Evolutionary conservation across 768 basidiomycete genomes (phyloP).

Genomic region (Wakefieldia striispora): DNA sequence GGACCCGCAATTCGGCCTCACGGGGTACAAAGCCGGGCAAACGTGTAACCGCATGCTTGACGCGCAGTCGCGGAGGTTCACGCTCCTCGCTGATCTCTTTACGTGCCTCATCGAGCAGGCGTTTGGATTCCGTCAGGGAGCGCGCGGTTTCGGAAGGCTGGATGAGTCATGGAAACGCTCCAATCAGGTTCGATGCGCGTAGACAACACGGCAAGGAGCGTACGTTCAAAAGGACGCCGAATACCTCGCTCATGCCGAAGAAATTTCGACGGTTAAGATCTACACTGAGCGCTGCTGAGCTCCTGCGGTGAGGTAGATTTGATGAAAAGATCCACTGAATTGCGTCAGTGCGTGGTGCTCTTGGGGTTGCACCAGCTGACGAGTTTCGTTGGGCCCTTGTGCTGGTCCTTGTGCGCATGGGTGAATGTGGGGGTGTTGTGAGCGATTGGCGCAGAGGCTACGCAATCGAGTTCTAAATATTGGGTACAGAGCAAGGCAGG

Average conservation of each 20-base stretch:
- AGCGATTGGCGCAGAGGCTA: constrained; percentile 12
- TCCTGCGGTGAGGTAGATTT: constrained; percentile 62
- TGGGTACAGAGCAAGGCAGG: not conserved
- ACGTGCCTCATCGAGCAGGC: constrained; percentile 73
- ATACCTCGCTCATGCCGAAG: constrained; percentile 78
- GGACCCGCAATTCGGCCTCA: constrained; percentile 59
- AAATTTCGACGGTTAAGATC: constrained; percentile 68
- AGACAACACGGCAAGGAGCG: constrained; percentile 23
- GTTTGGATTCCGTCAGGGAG: constrained; percentile 74
- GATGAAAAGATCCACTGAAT: constrained; percentile 76
- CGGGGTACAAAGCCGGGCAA: constrained; percentile 74
- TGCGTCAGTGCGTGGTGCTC: constrained; percentile 37
- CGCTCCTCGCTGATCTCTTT: constrained; percentile 68
- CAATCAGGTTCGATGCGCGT: constrained; percentile 7
- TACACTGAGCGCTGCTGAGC: constrained; percentile 55
- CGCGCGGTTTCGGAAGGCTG: constrained; percentile 80
- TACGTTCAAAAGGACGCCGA: constrained; percentile 74
- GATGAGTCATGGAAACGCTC: constrained; percentile 7
- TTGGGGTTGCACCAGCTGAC: constrained; percentile 23
- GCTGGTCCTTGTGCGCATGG: constrained; percentile 27
- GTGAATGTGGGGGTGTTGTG: constrained; percentile 3
- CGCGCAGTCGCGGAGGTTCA: constrained; percentile 62
- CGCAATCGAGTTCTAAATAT: constrained; percentile 1
- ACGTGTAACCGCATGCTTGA: constrained; percentile 76
- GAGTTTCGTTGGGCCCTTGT: constrained; percentile 25